Percentiles rank a stretch among this genome's conserved stretches.
These are phyloP conservation scores for Aureobasidium pullulans DNA, from an alignment of 2,329 filamentous ascomycete species.

Conservation along the genomic window DNA sequence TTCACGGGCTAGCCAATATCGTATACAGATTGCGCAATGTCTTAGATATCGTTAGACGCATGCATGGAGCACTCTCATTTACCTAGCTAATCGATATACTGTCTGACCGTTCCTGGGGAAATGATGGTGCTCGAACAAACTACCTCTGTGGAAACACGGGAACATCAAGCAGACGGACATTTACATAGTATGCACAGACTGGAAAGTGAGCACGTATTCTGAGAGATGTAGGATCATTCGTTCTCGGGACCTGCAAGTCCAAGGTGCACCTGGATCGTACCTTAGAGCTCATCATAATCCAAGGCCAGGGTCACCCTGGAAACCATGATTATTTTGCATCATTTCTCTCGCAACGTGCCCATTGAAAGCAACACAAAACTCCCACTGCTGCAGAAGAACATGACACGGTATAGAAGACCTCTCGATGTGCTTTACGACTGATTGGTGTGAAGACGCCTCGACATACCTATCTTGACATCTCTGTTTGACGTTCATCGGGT, in stretches of 20 bases:
- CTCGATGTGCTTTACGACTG: too few species aligned
- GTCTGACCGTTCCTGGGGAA: not conserved
- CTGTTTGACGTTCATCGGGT: too few species aligned
- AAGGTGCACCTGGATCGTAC: too few species aligned
- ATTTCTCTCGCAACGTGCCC: not conserved
- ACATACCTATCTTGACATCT: too few species aligned
- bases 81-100: not conserved
- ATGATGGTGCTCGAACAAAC: not conserved
- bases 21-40: slow-evolving; percentile 1
- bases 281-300: too few species aligned
- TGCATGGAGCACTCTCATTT: slow-evolving; percentile 4
- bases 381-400: too few species aligned
- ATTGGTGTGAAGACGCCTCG: too few species aligned
- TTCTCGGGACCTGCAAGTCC: too few species aligned
- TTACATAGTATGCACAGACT: too few species aligned
- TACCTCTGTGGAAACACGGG: not conserved
- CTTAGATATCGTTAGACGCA: not conserved
- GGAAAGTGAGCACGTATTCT: too few species aligned
- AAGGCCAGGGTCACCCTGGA: not conserved
- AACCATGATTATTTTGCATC: not conserved
- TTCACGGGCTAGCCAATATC: not conserved
- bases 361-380: not conserved
- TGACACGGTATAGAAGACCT: too few species aligned
- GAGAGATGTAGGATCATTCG: not conserved
- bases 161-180: not conserved